phyloP scores from a whole-genome alignment of 2,329 filamentous ascomycete species.

The Dothistroma septosporum region DNA sequence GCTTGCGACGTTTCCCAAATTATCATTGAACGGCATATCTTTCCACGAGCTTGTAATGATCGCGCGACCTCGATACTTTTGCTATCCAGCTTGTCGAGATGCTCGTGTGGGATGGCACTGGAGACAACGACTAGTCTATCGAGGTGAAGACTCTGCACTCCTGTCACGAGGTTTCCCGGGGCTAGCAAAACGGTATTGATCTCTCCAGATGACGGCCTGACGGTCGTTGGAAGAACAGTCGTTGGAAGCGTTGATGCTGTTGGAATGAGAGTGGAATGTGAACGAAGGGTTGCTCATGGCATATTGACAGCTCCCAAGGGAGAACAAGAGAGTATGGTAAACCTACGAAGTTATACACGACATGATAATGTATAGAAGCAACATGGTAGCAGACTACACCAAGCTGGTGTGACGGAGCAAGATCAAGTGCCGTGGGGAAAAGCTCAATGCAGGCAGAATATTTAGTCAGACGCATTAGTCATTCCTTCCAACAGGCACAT shows the following conservation, averaged over 20 bases:
- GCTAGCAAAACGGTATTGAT: slow-evolving; percentile 5
- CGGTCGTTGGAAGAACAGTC: slow-evolving; percentile 6
- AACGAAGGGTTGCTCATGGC: background rate
- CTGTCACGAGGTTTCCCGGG: slow-evolving; percentile 12
- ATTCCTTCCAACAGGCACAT: no score
- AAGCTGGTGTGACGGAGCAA: no score
- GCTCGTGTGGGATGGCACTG: slow-evolving; percentile 47
- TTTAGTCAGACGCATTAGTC: no score
- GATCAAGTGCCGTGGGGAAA: no score
- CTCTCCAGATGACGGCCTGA: slow-evolving; percentile 13
- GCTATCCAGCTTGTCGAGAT: slow-evolving; percentile 54
- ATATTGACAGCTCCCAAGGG: background rate
- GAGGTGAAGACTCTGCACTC: slow-evolving; percentile 15
- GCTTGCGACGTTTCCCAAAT: slow-evolving; percentile 41
- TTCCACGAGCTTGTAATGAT: slow-evolving; percentile 48
- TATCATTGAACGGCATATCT: slow-evolving; percentile 59
- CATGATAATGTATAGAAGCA: no score
- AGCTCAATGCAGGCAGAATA: no score
- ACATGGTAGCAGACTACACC: no score
- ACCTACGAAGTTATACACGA: no score
- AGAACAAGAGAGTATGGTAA: no score
- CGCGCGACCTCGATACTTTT: slow-evolving; percentile 59
- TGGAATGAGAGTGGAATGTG: background rate
- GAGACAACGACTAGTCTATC: slow-evolving; percentile 58
- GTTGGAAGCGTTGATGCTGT: slow-evolving; percentile 7